Evolutionary conservation across 768 basidiomycete species (phyloP), one percentile per base, ranked within the genome.

Genomic region (Hebeloma cylindrosporum): DNA sequence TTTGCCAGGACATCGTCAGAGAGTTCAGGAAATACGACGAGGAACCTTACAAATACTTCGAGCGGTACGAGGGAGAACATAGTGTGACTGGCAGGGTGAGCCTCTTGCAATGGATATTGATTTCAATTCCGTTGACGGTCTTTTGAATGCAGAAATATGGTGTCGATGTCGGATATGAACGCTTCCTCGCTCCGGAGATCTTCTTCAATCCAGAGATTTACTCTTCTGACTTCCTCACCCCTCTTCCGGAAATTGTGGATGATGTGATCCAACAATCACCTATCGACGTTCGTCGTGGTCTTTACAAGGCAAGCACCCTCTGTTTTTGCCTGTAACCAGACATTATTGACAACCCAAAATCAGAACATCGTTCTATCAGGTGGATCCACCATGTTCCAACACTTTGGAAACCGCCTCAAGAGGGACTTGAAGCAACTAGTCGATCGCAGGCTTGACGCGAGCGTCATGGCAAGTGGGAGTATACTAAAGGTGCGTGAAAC

Each of bases 141-240:
- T n/a, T n/a, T n/a, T n/a, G n/a, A 17, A 13, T 4, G 13, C 39
- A 94, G 93, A 90, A 93, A 88, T 97, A 99, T 70, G 66, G 77
- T 14, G 72, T 98, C 36, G 95, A 99, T 58, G 83, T 99, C 46
- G 96, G 96, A 14, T 98, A 97, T 67, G 96, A 98, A 66, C 92
- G 96, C 18, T 99, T 99, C 80, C 83, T 98, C 40, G 96, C 95
- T 4, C 94, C 96, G 4, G 96, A 98, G 66, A 96, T 98, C 59
- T 98, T 98, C 74, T 98, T 97, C 79, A 98, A 98, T 71, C 96
- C 96, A 10, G 95, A 99, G 66, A 97, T 99, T 55, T 89, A 88
- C 66, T 96, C 93, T 0, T 94, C 92, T 29, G 95, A 98, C 65
- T 97, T 97, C 77, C 67, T 99, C 51, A 97, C 94, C 4, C 96